A percentile compares a stretch with the other conserved stretches of the same genome.
These are phyloP conservation scores for Vigna unguiculata DNA, from an alignment of 306 rosid genomes.

Conservation along the genomic window DNA sequence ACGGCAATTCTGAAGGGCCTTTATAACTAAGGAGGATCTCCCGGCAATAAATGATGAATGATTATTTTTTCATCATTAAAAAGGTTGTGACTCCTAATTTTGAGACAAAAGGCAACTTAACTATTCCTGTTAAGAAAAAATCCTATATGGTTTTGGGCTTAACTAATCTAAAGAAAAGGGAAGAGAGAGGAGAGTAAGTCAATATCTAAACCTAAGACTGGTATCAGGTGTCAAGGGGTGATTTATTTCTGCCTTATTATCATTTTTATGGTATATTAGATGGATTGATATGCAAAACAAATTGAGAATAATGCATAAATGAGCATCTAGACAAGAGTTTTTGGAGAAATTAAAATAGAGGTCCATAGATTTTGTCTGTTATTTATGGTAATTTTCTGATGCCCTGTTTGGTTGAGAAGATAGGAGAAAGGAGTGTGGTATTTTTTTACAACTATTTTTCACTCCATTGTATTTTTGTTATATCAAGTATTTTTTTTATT, in stretches of 20 bases:
- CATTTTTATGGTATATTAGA: conserved; percentile 12
- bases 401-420: too few species aligned
- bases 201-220: not conserved
- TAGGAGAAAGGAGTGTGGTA: too few species aligned
- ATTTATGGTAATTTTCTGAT: too few species aligned
- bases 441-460: too few species aligned
- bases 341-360: too few species aligned
- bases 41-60: conserved; percentile 16
- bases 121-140: conserved; percentile 1
- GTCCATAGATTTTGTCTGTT: too few species aligned
- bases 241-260: conserved; percentile 1
- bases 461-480: too few species aligned
- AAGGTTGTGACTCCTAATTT: not conserved
- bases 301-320: conserved; percentile 20
- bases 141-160: not conserved
- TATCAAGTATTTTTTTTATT: too few species aligned
- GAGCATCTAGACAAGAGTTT: conserved; percentile 12
- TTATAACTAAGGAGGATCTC: conserved; percentile 8
- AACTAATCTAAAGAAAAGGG: not conserved
- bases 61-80: not conserved
- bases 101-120: conserved; percentile 10
- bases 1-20: not conserved
- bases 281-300: not conserved
- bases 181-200: not conserved
- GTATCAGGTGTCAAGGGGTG: not conserved